Evolutionary conservation across 2,329 filamentous ascomycete genomes (phyloP), one percentile per base, ranked within the genome.

Genomic region (Dothiorella sarmentorum): DNA sequence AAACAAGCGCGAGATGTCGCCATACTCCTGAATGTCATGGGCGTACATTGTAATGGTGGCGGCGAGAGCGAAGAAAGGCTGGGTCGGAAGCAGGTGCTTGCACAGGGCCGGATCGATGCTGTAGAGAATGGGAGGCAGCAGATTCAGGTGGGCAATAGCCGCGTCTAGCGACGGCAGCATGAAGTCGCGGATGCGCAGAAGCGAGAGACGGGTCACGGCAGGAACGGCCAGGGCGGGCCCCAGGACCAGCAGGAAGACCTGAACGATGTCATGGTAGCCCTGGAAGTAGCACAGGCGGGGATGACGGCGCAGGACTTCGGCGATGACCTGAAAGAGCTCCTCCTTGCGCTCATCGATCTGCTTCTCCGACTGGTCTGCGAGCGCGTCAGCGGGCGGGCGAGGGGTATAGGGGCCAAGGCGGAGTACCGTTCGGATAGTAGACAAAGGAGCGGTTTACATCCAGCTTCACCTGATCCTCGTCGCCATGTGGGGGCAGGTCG

Each of bases 371-470:
- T 86, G 81, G 73, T 87, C 87, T 91, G 65, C n/a, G 47, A 45
- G 22, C 22, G 20, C 26, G 65, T 61, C 64, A 64, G 58, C 57
- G 61, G 60, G 67, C 60, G 59, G 42, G 26, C 49, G 7, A 31
- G 38, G 31, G 15, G 17, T 24, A n/a, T 20, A 15, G 20, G 47
- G 13, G 35, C 24, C 3, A n/a, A 59, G 65, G 68, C 81, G n/a
- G n/a, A n/a, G 67, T 80, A 94, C 91, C 84, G 62, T 84, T 82
- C 11, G 94, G 94, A 72, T 99, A 99, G 76, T 97, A 95, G 61
- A 97, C 88, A 74, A 99, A 99, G n/a, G 94, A 92, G 58, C 94
- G 84, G 74, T 97, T 85, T 58, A 99, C 94, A 71, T 99, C 94
- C 47, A 97, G 82, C 68, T 87, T 83, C 37, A 99, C 91, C 75